These are phyloP conservation scores for Sclerotinia minor DNA, from an alignment of 2,329 filamentous ascomycete genomes.

Conservation along the genomic window DNA sequence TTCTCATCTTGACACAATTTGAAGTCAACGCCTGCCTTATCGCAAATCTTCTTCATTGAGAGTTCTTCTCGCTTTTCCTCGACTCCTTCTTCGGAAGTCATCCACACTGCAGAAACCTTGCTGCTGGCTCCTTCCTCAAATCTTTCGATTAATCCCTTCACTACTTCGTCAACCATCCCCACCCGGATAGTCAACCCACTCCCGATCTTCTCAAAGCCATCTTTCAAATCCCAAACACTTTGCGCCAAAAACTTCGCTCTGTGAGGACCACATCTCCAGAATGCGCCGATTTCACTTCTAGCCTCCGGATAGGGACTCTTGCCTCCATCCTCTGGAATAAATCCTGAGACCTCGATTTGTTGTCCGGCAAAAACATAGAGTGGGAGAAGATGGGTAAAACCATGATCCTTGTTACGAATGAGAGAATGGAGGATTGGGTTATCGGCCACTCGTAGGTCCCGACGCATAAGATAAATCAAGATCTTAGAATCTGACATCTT, in stretches of 20 bases:
- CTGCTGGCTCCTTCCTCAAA: constrained; percentile 43
- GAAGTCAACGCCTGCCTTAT: constrained; percentile 57
- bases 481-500: constrained; percentile 50
- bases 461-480: constrained; percentile 69
- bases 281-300: constrained; percentile 61
- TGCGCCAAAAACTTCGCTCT: constrained; percentile 72
- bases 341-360: constrained; percentile 74
- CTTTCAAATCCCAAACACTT: constrained; percentile 71
- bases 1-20: constrained; percentile 73
- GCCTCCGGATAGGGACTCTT: constrained; percentile 69
- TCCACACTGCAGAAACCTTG: constrained; percentile 67
- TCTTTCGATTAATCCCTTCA: constrained; percentile 57
- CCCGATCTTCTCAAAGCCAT: constrained; percentile 56
- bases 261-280: constrained; percentile 74
- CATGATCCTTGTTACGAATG: constrained; percentile 50
- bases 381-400: constrained; percentile 69
- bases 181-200: constrained; percentile 65
- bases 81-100: constrained; percentile 67
- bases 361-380: constrained; percentile 68
- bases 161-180: constrained; percentile 59
- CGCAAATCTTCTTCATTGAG: constrained; percentile 54
- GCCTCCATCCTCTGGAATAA: constrained; percentile 51
- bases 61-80: constrained; percentile 69
- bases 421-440: constrained; percentile 69
- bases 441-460: constrained; percentile 71